A percentile compares a stretch with the other conserved stretches of the same genome.
phyloP scores from a whole-genome alignment of 495 filamentous ascomycete genomes.

The Annulohypoxylon bovei region DNA sequence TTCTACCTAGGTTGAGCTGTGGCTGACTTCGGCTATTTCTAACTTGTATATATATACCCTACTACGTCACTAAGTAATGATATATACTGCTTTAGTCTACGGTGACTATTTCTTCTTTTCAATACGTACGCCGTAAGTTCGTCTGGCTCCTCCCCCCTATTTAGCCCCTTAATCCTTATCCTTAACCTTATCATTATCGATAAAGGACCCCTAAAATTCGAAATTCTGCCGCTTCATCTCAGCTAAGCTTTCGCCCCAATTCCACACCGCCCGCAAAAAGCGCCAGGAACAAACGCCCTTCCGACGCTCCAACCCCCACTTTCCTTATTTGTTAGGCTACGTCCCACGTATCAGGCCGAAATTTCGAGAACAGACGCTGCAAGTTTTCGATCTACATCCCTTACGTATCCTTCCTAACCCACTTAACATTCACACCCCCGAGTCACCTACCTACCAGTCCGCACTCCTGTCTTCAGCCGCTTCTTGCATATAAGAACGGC shows the following conservation, averaged over 20 bases:
- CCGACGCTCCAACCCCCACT: constrained; percentile 25
- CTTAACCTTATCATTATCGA: background rate
- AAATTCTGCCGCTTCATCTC: constrained; percentile 2
- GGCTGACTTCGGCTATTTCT: too few species aligned
- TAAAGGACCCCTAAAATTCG: background rate
- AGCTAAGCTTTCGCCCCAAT: background rate
- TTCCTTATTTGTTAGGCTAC: constrained; percentile 28
- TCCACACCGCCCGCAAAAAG: background rate
- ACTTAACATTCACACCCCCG: background rate
- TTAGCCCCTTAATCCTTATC: background rate
- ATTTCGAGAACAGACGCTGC: constrained; percentile 37
- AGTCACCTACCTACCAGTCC: background rate
- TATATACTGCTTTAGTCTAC: too few species aligned
- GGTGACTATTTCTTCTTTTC: too few species aligned
- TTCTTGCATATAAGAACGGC: background rate
- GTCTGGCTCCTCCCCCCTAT: background rate
- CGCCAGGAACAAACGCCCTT: background rate
- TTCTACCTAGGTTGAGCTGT: too few species aligned
- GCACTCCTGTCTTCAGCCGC: background rate
- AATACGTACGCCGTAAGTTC: too few species aligned
- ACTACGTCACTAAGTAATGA: too few species aligned
- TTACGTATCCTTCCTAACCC: background rate
- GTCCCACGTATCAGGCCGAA: constrained; percentile 39
- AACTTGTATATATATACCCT: too few species aligned
- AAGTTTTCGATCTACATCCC: constrained; percentile 13